phyloP scores from a whole-genome alignment of 257 asterid genomes.

The Solanum chmielewskii region DNA sequence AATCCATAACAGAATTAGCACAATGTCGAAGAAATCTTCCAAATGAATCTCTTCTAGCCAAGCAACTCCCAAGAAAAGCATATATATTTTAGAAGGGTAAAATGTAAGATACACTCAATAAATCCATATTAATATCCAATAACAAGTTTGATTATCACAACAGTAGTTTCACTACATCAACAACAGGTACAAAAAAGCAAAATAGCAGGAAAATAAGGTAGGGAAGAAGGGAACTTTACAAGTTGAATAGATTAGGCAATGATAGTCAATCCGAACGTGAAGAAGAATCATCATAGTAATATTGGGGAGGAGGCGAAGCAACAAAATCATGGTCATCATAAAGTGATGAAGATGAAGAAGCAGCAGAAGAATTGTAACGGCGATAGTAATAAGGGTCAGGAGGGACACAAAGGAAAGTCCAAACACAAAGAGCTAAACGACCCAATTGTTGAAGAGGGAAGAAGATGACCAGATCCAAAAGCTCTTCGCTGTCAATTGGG shows the following conservation, averaged over 20 bases:
- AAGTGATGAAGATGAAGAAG: not conserved
- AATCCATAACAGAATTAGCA: not conserved
- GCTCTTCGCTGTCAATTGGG: conserved; percentile 22
- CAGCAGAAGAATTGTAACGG: not conserved
- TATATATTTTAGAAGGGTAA: not conserved
- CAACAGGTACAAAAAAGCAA: not conserved
- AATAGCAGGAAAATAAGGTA: not conserved
- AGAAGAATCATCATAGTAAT: not conserved
- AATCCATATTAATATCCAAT: not conserved
- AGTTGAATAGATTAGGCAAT: not conserved
- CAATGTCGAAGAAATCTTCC: not conserved
- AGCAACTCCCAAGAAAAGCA: not conserved
- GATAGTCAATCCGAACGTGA: not conserved
- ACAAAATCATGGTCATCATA: not conserved
- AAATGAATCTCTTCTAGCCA: not conserved
- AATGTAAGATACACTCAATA: not conserved
- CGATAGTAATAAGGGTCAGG: conserved; percentile 16
- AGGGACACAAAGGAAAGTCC: conserved; percentile 37
- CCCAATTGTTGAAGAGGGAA: conserved; percentile 41
- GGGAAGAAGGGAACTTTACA: not conserved
- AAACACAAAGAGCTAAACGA: conserved; percentile 20
- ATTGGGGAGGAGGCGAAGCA: not conserved
- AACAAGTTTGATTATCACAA: not conserved
- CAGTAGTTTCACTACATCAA: not conserved
- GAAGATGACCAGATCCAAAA: conserved; percentile 31